Base-by-base conservation (phyloP, 768 basidiomycete genomes). In the Epithele typhae region DNA sequence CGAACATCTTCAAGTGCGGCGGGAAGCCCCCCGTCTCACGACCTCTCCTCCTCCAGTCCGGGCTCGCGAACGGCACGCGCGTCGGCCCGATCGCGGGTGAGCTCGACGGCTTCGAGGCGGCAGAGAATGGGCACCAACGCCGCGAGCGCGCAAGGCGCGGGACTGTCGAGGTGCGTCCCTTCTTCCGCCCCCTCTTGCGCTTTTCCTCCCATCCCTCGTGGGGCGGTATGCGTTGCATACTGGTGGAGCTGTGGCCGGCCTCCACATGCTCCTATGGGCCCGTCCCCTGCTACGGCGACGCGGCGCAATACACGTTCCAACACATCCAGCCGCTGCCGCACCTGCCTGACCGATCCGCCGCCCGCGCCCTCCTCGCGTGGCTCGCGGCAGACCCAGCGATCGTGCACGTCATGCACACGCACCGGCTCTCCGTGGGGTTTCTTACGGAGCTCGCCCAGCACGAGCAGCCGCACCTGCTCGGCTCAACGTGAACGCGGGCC, bases 371-470 rank as follows among this genome's bases (percentile, higher is more conserved):
- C 2, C 71, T 89, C 1, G 69, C 66, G 10, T 78, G 73, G 40
- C 70, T 89, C 3, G 70, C 87, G 8, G 68, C 76, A n/a, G 87
- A 91, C 56, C 79, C 81, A 4, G 85, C 83, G 0, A 83, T 88
- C 38, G 68, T 63, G 18, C 78, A 85, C 59, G 61, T 90, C 46
- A 88, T 90, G 87, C 75, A 73, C 52, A 71, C 69, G 50, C 85
- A 90, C 62, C 61, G 78, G 48, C 81, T 87, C 53, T 71, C 78
- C 0, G 84, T 90, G 5, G 81, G 81, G 0, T 50, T 83, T 2
- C 68, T 89, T 36, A 88, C 86, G 1, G 87, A 90, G 63, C 77
- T 90, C 15, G 86, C 85, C 12, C 87, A 86, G 0, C 85, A 86
- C 47, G 86, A 88, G 58, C 74, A 83, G 47, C 85, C 86, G 21